phyloP scores from a whole-genome alignment of 1,284 basidiomycete species.

The Amylostereum areolatum region DNA sequence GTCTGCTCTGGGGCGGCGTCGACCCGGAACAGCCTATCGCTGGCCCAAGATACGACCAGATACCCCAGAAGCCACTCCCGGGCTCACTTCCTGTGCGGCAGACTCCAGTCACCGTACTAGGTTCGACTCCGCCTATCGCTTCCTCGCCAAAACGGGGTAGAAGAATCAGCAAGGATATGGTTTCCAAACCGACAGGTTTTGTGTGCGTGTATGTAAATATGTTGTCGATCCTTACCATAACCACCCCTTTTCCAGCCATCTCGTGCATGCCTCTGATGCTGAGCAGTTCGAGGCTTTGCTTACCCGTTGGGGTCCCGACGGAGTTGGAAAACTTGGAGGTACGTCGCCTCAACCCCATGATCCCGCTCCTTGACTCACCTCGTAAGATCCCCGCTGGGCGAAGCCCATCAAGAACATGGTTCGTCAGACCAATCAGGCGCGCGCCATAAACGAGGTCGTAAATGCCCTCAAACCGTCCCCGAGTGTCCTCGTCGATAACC shows the following conservation, averaged over 20 bases:
- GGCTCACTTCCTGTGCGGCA: too few species aligned
- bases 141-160: slow-evolving; percentile 47
- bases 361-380: slow-evolving; percentile 14
- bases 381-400: slow-evolving; percentile 83
- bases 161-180: slow-evolving; percentile 80
- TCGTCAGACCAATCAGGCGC: slow-evolving; percentile 68
- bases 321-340: slow-evolving; percentile 89
- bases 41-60: slow-evolving; percentile 60
- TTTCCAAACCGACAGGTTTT: slow-evolving; percentile 79
- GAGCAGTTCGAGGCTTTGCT: slow-evolving; percentile 89
- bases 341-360: slow-evolving; percentile 25
- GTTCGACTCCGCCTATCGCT: slow-evolving; percentile 21
- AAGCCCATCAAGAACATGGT: slow-evolving; percentile 84
- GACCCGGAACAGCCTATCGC: slow-evolving; percentile 36
- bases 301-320: slow-evolving; percentile 86
- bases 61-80: slow-evolving; percentile 21
- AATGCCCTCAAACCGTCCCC: slow-evolving; percentile 58
- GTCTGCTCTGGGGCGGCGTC: slow-evolving; percentile 49
- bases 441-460: slow-evolving; percentile 79
- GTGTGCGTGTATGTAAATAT: slow-evolving; percentile 48
- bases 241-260: slow-evolving; percentile 54
- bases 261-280: slow-evolving; percentile 90
- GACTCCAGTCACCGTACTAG: slow-evolving; percentile 15
- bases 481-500: slow-evolving; percentile 29
- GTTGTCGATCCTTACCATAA: slow-evolving; percentile 13